Evolutionary conservation across 164 flowering plant genomes (phyloP), one percentile per base, ranked within the genome.

Genomic region (Euptelea pleiosperma): DNA sequence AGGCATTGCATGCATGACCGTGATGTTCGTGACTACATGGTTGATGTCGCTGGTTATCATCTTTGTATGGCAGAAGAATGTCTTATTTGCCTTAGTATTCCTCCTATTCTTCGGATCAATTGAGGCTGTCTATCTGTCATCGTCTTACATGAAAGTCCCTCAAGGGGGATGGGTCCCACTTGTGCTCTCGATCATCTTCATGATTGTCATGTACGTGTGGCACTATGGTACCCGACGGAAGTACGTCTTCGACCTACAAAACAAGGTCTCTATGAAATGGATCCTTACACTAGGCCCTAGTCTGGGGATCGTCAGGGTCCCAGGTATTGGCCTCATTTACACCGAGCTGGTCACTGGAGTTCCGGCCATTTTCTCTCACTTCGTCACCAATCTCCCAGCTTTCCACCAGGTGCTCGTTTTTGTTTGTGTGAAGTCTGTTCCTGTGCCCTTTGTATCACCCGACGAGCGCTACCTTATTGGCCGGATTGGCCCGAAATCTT

Each of bases 291-390:
- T 79, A 12, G 93, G 89, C 14, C 85, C 93, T 24, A 77, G 76
- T 63, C 87, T 86, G 29, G 87, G 87, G 1, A 75, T 84, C 30
- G 75, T 82, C 12, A 77, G 87, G 47, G 77, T 76, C 44, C 93
- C 93, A 15, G 93, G 93, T 16, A 79, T 86, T 15, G 93, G 87
- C 26, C 74, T 86, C 52, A 77, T 86, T 41, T 86, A 77, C 74
- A 74, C 87, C 3, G 89, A 82, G 62, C 60, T 86, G 58, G 89
- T 70, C 26, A 79, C 77, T 9, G 89, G 89, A 55, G 75, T 86
- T 45, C 94, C 90, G 3, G 64, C 79, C 37, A 81, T 78, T 24
- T 87, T 87, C 62, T 55, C 81, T 43, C 90, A 84, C 63, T 87
- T 87, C 52, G 64, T 87, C 31, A 81, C 84, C 61, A 81, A 82